Conservation (phyloP, 176 grass and related monocot species). For the Carex cristatella region DNA sequence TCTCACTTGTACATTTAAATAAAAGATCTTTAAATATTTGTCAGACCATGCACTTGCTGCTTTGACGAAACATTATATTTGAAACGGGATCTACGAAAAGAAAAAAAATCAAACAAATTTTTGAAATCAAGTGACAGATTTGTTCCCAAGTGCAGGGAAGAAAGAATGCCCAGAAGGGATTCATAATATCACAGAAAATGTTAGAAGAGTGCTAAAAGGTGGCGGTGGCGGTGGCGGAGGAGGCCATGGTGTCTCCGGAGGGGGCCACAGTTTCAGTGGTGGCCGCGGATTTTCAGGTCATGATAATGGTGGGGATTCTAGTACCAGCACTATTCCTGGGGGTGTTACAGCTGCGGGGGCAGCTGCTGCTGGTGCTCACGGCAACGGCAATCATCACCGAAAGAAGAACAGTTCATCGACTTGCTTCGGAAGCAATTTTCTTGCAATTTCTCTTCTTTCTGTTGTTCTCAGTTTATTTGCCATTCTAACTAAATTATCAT, state of each 20-base stretch:
- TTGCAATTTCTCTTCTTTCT: not conserved
- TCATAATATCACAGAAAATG: not conserved
- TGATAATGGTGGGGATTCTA: not conserved
- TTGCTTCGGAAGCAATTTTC: not conserved
- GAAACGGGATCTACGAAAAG: not conserved
- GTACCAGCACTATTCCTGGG: not conserved
- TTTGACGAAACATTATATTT: not conserved
- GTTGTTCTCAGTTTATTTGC: not conserved
- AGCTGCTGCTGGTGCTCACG: not conserved
- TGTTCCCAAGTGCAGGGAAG: not conserved
- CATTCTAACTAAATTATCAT: not conserved
- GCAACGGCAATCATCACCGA: not conserved
- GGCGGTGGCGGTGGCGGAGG: not conserved
- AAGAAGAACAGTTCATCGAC: not conserved
- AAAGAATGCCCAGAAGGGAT: not conserved
- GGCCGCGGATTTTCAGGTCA: not conserved
- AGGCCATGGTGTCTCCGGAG: not conserved
- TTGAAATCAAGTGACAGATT: not conserved
- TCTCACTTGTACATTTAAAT: not conserved
- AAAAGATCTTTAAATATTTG: not conserved
- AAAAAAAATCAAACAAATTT: not conserved
- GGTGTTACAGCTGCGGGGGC: not conserved
- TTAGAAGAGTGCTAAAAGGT: not conserved
- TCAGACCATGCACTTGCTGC: not conserved
- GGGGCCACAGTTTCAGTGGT: not conserved